Evolutionary conservation across 257 asterid species (phyloP), one percentile per base, ranked within the genome.

Genomic region (Lavandula angustifolia): DNA sequence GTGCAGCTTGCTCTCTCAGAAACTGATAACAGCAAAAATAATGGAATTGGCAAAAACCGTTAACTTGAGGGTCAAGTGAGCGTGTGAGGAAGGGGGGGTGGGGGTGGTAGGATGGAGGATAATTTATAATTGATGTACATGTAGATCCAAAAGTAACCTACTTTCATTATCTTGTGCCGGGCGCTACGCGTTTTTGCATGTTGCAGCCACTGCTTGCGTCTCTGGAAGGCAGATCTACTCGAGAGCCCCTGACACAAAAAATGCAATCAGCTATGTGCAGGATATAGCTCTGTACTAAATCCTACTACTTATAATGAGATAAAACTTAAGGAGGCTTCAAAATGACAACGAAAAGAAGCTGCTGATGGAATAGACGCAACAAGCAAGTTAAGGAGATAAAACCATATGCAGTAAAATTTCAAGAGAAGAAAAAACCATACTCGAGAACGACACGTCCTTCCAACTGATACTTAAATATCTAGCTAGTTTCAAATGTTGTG

Each of bases 151-250:
- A 67, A 18, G 47, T 53, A 44, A 62, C 77, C 18, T 83, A 91
- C 98, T 81, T 86, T 91, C 91, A 91, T 86, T 63, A 91, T 91
- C 80, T 91, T 91, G 86, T 91, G 96, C 3, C 94, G 84, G 54
- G 96, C 96, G 75, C 96, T 88, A 53, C 92, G 98, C 43, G 98
- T 91, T 81, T 91, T 91, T 62, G 98, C 98, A 79, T 88, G 91
- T 66, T 82, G 92, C 75, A 86, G 73, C 98, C 96, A 88, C 80
- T 91, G 96, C 69, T 91, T 88, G 75, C 88, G 96, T 72, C 96
- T 84, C 85, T 86, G 89, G 68, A 88, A 88, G 62, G 95, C 94
- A 73, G 96, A 88, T 83, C 88, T 88, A 76, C 78, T 82, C 3
- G 98, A 91, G 54, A 88, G 91, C 10, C 90, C 98, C 98, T 91